Evolutionary conservation across 2,329 filamentous ascomycete species (phyloP).

Genomic region (Aureobasidium subglaciale): DNA sequence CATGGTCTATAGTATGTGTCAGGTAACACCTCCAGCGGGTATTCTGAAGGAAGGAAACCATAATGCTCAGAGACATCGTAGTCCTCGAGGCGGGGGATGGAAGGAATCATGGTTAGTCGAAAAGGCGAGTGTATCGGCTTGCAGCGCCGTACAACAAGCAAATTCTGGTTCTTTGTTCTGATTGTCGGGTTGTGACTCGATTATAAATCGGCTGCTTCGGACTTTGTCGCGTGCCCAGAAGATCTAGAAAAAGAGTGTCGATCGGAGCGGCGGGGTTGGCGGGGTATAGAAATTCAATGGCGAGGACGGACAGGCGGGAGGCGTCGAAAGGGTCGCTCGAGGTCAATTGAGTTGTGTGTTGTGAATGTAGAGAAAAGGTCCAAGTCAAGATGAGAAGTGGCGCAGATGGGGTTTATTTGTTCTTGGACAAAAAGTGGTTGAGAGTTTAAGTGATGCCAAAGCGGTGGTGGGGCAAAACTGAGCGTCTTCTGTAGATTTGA

Average conservation of each 20-base stretch:
- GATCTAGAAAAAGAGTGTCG: neutral
- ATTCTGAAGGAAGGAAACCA: conserved; percentile 79
- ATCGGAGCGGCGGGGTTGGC: conserved; percentile 12
- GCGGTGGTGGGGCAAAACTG: conserved; percentile 10
- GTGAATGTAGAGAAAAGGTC: neutral
- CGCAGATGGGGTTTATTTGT: conserved; percentile 1
- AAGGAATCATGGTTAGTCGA: conserved; percentile 31
- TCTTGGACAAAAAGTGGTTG: conserved; percentile 9
- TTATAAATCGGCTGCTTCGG: neutral
- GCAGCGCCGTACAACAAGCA: neutral
- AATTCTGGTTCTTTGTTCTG: neutral
- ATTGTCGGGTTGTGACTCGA: neutral
- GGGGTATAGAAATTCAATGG: neutral
- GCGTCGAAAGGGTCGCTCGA: neutral
- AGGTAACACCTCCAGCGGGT: conserved; percentile 72
- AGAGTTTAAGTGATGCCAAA: neutral
- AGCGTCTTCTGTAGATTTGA: neutral
- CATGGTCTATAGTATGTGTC: conserved; percentile 92
- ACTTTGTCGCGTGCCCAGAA: conserved; percentile 3
- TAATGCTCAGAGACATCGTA: conserved; percentile 72
- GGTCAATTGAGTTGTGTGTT: neutral
- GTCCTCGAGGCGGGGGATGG: conserved; percentile 53
- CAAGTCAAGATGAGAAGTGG: neutral
- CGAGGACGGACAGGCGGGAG: conserved; percentile 9
- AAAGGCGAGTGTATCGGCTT: neutral